These are phyloP conservation scores for Ambrosia trifida DNA, from an alignment of 129 eudicot species.

Conservation along the genomic window DNA sequence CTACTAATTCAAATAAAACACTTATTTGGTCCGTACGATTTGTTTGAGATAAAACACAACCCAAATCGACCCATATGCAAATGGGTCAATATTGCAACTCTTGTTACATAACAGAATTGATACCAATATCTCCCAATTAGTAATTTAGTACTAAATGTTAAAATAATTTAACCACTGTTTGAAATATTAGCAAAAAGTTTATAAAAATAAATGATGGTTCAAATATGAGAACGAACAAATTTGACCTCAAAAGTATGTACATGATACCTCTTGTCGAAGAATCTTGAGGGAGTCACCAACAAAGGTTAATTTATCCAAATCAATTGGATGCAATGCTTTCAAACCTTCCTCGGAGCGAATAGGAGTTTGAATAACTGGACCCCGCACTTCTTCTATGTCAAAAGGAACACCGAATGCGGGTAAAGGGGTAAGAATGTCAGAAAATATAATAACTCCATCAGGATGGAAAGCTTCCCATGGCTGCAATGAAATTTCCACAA, in stretches of 20 bases:
- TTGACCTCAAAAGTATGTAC: slow-evolving; percentile 2
- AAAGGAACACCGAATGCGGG: slow-evolving; percentile 98
- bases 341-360: slow-evolving; percentile 78
- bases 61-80: background rate
- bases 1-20: too few relatives aligned
- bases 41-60: slow-evolving; percentile 4
- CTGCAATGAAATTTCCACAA: slow-evolving; percentile 98
- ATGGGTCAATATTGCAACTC: background rate
- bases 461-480: slow-evolving; percentile 99
- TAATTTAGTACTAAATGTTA: background rate
- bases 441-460: slow-evolving; percentile 93
- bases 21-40: too few relatives aligned
- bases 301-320: slow-evolving; percentile 73
- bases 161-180: background rate
- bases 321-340: slow-evolving; percentile 74
- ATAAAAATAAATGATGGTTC: background rate
- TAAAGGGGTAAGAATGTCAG: slow-evolving; percentile 96
- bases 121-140: background rate
- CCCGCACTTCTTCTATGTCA: slow-evolving; percentile 92
- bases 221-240: slow-evolving; percentile 1
- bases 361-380: slow-evolving; percentile 91
- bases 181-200: background rate
- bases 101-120: background rate
- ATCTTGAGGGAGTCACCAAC: slow-evolving; percentile 85
- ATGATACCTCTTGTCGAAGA: slow-evolving; percentile 71